phyloP scores from a whole-genome alignment of 2,329 filamentous ascomycete genomes.

The Thermoascus crustaceus region DNA sequence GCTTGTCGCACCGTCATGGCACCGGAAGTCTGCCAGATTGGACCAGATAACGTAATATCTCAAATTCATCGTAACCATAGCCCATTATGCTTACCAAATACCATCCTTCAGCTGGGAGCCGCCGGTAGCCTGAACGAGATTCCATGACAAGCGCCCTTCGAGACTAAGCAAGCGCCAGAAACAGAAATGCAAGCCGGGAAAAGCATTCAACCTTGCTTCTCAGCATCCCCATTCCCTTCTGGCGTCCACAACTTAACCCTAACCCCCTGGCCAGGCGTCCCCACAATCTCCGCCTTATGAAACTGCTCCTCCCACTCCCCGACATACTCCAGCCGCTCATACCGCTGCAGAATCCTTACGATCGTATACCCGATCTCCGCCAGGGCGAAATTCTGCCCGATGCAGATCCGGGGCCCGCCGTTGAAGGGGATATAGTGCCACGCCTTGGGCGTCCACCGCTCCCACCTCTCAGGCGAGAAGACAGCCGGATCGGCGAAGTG shows the following conservation, averaged over 20 bases:
- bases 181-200: too few relatives aligned
- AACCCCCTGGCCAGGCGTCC: constrained; percentile 11
- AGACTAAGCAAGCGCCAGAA: too few relatives aligned
- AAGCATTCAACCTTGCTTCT: too few relatives aligned
- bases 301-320: constrained; percentile 10
- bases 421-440: constrained; percentile 51
- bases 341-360: constrained; percentile 36
- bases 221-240: too few relatives aligned
- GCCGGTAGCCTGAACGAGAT: too few relatives aligned
- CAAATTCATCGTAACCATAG: too few relatives aligned
- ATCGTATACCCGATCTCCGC: constrained; percentile 50
- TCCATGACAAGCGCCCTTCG: too few relatives aligned
- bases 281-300: constrained; percentile 13
- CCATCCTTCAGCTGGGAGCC: too few relatives aligned
- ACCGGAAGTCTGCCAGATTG: too few relatives aligned
- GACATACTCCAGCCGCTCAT: constrained; percentile 6
- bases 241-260: constrained; percentile 5
- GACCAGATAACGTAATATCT: too few relatives aligned
- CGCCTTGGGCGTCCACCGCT: constrained; percentile 44
- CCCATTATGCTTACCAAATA: too few relatives aligned
- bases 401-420: constrained; percentile 47
- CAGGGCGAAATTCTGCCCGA: constrained; percentile 53
- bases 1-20: too few relatives aligned
- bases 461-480: constrained; percentile 45
- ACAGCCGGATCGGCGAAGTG: constrained; percentile 33